A percentile compares a stretch with the other conserved stretches of the same genome.
Conservation (phyloP, 345 rosid genomes). For the Clausena lansium region DNA sequence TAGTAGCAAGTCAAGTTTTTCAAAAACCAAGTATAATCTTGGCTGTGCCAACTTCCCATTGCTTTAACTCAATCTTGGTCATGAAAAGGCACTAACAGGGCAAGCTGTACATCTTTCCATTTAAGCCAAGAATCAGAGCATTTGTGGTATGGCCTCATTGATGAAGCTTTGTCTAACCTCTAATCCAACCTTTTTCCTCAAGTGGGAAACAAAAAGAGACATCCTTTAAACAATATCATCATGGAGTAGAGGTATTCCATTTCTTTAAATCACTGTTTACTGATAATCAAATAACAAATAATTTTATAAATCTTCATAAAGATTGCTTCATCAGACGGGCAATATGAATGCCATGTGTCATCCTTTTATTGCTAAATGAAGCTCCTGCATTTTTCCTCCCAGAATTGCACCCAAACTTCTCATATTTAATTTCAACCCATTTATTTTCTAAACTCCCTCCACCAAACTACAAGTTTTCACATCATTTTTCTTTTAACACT, state of each 20-base stretch:
- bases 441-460: conserved; percentile 20
- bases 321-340: conserved; percentile 8
- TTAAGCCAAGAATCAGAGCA: conserved; percentile 39
- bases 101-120: conserved; percentile 40
- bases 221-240: conserved; percentile 22
- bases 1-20: too few species aligned
- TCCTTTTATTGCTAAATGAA: conserved; percentile 13
- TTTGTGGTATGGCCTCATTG: conserved; percentile 22
- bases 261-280: conserved; percentile 8
- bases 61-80: conserved; percentile 15
- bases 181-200: conserved; percentile 16
- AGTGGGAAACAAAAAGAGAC: conserved; percentile 27
- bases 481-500: neutral
- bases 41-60: neutral
- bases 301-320: conserved; percentile 6
- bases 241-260: neutral
- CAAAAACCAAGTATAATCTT: neutral
- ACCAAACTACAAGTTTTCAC: conserved; percentile 9
- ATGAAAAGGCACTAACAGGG: conserved; percentile 30
- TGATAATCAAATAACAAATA: conserved; percentile 1
- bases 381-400: conserved; percentile 26
- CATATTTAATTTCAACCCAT: conserved; percentile 9
- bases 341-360: conserved; percentile 3
- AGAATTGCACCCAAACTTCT: conserved; percentile 10
- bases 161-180: conserved; percentile 25